Conservation (phyloP, 1,284 basidiomycete genomes). For the Cutaneotrichosporon mucoides region DNA sequence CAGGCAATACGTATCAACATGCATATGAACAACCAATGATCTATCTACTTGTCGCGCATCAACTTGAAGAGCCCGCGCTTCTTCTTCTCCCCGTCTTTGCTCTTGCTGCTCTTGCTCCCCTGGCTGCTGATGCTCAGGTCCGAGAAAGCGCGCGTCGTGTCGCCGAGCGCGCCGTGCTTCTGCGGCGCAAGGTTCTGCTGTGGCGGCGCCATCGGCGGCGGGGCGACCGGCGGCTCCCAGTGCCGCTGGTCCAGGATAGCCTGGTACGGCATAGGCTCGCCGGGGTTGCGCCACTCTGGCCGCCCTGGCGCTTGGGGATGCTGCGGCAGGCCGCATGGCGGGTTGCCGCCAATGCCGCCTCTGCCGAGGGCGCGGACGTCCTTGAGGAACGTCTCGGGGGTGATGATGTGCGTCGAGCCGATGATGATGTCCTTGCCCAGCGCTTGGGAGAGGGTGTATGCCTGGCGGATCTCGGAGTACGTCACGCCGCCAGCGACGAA, state of each 20-base stretch:
- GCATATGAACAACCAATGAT: neutral
- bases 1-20: neutral
- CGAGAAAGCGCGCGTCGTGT: conserved; percentile 16
- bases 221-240: conserved; percentile 48
- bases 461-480: conserved; percentile 88
- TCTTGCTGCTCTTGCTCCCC: conserved; percentile 33
- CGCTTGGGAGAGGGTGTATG: conserved; percentile 69
- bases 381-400: conserved; percentile 78
- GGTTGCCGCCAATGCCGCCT: conserved; percentile 62
- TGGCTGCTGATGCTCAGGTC: conserved; percentile 13
- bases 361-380: conserved; percentile 78
- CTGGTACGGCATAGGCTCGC: conserved; percentile 66
- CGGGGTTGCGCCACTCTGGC: conserved; percentile 57
- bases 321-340: conserved; percentile 65
- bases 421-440: conserved; percentile 87
- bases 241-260: conserved; percentile 48
- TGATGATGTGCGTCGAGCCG: conserved; percentile 83
- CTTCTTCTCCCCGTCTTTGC: conserved; percentile 59
- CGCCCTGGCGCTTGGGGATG: conserved; percentile 46
- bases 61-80: conserved; percentile 59
- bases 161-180: conserved; percentile 5
- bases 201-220: conserved; percentile 42
- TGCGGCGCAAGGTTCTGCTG: conserved; percentile 8
- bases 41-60: conserved; percentile 31
- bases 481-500: conserved; percentile 96